Percentiles rank a stretch among this genome's conserved stretches.
Conservation (phyloP, 2,329 filamentous ascomycete species). For the Cytospora paraplurivora region DNA sequence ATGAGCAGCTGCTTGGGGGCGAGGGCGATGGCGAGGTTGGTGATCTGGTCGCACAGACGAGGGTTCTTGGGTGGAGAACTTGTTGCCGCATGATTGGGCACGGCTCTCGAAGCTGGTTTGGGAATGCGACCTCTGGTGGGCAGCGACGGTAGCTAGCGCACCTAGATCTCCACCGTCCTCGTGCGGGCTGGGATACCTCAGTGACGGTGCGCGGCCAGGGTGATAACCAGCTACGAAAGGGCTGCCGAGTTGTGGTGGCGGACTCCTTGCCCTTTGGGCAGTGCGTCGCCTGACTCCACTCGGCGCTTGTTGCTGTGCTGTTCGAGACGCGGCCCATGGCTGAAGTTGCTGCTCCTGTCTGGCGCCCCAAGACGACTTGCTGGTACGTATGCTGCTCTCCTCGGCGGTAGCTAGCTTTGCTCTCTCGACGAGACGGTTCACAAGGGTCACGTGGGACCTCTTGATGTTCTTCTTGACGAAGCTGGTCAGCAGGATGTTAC, state of each 20-base stretch:
- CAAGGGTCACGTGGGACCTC: slow-evolving; percentile 71
- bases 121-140: slow-evolving; percentile 11
- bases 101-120: background rate
- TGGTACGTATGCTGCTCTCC: slow-evolving; percentile 1
- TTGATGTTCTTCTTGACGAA: slow-evolving; percentile 85
- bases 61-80: background rate
- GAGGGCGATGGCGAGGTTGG: slow-evolving; percentile 3
- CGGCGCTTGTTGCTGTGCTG: background rate
- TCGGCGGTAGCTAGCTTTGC: slow-evolving; percentile 41
- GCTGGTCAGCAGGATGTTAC: slow-evolving; percentile 71
- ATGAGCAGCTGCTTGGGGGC: background rate
- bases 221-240: slow-evolving; percentile 13
- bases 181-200: slow-evolving; percentile 5
- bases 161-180: background rate
- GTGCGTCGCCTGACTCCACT: background rate
- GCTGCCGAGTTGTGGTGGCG: slow-evolving; percentile 29
- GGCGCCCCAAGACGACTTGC: background rate
- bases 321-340: slow-evolving; percentile 8
- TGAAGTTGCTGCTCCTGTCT: slow-evolving; percentile 2
- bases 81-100: background rate
- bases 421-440: slow-evolving; percentile 62
- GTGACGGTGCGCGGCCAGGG: background rate
- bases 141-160: background rate
- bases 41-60: background rate
- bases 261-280: slow-evolving; percentile 25